Conservation (phyloP, 106 monocot genomes). For the Chionographis japonica region DNA sequence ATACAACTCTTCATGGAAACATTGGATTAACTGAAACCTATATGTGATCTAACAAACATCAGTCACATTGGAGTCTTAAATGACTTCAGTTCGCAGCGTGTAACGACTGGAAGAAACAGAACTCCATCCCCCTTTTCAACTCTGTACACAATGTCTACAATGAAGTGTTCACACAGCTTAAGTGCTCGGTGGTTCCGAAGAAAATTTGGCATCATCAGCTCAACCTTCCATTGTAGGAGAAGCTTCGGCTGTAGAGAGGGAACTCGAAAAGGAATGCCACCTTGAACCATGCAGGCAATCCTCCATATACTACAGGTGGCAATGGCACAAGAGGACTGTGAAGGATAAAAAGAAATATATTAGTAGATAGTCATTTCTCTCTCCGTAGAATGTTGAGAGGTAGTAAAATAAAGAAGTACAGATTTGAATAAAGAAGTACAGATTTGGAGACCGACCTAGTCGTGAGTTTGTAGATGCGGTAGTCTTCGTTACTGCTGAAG, state of each 20-base stretch:
- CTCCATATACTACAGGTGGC: constrained; percentile 60
- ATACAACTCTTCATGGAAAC: too few species aligned
- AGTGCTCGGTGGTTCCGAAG: too few species aligned
- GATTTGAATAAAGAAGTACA: neutral
- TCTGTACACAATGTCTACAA: too few species aligned
- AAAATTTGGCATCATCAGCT: constrained; percentile 4
- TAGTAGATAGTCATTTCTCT: neutral
- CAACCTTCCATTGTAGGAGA: constrained; percentile 18
- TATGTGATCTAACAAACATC: too few species aligned
- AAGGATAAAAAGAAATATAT: neutral
- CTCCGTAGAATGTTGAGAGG: neutral
- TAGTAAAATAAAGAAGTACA: neutral
- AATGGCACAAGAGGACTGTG: constrained; percentile 84
- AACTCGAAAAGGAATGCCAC: constrained; percentile 70
- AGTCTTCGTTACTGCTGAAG: constrained; percentile 40
- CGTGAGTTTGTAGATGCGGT: constrained; percentile 64
- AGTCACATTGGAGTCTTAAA: too few species aligned
- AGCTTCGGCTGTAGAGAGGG: constrained; percentile 69
- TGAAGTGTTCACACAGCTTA: too few species aligned
- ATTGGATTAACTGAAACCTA: too few species aligned
- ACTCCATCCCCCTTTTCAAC: too few species aligned
- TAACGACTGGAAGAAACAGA: too few species aligned
- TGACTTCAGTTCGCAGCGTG: too few species aligned
- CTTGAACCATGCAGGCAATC: constrained; percentile 82
- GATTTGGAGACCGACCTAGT: constrained; percentile 48